These are phyloP conservation scores for Forsythia suspensa DNA, from an alignment of 257 asterid species.

Conservation along the genomic window DNA sequence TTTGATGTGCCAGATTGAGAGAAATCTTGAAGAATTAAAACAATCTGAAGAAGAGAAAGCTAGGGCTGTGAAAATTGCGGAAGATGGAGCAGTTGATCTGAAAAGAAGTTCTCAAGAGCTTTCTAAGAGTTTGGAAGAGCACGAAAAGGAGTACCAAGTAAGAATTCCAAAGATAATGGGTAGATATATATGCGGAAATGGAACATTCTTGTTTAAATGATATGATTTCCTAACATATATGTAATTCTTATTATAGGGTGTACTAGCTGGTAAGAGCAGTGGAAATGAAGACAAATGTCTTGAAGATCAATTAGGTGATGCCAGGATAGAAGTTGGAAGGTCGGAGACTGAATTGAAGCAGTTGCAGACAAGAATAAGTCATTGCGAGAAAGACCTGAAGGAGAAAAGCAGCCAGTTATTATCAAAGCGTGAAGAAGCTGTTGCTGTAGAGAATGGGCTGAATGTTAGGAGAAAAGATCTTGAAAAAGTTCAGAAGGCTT, in stretches of 20 bases:
- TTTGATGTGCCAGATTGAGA: slow-evolving; percentile 55
- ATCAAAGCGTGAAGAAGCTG: slow-evolving; percentile 79
- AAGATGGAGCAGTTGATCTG: slow-evolving; percentile 84
- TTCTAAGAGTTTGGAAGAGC: slow-evolving; percentile 77
- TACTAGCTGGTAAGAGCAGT: slow-evolving; percentile 89
- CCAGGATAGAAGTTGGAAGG: slow-evolving; percentile 84
- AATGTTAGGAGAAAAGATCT: slow-evolving; percentile 58
- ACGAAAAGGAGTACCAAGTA: slow-evolving; percentile 93
- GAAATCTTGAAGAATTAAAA: slow-evolving; percentile 70
- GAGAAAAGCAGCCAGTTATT: slow-evolving; percentile 61
- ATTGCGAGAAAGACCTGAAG: slow-evolving; percentile 77
- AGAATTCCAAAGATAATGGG: slow-evolving; percentile 7
- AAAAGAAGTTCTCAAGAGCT: slow-evolving; percentile 65
- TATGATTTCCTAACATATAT: slow-evolving; percentile 5
- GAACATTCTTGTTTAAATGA: slow-evolving; percentile 1
- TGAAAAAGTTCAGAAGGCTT: slow-evolving; percentile 56
- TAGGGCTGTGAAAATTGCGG: slow-evolving; percentile 64
- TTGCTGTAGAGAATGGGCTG: slow-evolving; percentile 69
- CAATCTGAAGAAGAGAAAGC: slow-evolving; percentile 76
- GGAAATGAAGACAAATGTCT: slow-evolving; percentile 98
- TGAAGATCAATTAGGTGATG: slow-evolving; percentile 94
- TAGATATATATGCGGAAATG: neutral
- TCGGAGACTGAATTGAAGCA: slow-evolving; percentile 95
- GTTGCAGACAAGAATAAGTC: slow-evolving; percentile 79
- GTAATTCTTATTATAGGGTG: slow-evolving; percentile 57